These are phyloP conservation scores for Danielia oregonensis DNA, from an alignment of 805 yeast genomes.

Conservation along the genomic window DNA sequence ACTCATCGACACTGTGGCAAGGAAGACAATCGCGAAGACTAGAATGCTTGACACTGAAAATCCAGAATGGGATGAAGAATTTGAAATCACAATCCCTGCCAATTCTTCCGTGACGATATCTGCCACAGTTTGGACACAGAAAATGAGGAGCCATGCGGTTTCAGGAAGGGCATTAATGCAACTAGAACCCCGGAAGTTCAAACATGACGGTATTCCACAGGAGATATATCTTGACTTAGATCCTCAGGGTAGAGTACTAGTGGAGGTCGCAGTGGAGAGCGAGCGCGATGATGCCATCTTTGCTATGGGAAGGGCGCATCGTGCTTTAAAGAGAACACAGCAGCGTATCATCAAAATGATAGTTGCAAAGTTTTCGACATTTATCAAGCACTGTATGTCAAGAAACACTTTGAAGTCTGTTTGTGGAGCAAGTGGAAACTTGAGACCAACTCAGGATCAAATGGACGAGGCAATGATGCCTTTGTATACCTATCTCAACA, in stretches of 20 bases:
- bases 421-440: conserved; percentile 48
- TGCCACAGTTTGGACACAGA: conserved; percentile 70
- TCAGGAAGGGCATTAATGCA: conserved; percentile 62
- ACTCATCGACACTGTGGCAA: conserved; percentile 51
- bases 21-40: conserved; percentile 64
- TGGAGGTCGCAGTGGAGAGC: conserved; percentile 72
- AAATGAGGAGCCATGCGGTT: conserved; percentile 51
- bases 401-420: conserved; percentile 51
- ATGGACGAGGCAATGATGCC: conserved; percentile 68
- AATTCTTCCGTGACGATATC: conserved; percentile 45
- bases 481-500: conserved; percentile 67
- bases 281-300: conserved; percentile 80
- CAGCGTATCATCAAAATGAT: conserved; percentile 65
- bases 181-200: conserved; percentile 59
- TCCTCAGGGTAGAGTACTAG: conserved; percentile 61
- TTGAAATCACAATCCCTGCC: conserved; percentile 49
- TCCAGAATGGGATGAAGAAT: conserved; percentile 88
- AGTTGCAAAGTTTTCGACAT: conserved; percentile 68
- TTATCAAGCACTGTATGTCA: conserved; percentile 57
- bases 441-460: conserved; percentile 41
- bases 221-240: conserved; percentile 58
- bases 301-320: conserved; percentile 70
- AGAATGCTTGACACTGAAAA: conserved; percentile 56
- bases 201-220: conserved; percentile 66
- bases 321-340: conserved; percentile 60